Percentiles rank a stretch among this genome's conserved stretches.
These are phyloP conservation scores for Lithohypha guttulata DNA, from an alignment of 2,329 filamentous ascomycete species.

Conservation along the genomic window DNA sequence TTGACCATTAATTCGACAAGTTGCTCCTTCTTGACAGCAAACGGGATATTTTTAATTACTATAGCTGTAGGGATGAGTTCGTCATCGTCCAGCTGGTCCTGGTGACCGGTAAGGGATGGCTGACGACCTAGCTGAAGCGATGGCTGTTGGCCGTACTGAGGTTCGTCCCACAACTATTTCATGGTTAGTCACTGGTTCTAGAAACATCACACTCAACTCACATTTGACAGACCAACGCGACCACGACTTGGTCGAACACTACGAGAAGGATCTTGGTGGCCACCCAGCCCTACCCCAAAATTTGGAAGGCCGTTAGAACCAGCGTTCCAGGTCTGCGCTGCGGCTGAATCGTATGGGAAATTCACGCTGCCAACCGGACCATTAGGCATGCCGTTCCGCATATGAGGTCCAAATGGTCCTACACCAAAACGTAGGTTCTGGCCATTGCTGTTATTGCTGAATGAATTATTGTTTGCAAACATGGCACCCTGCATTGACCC, in stretches of 20 bases:
- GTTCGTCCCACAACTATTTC: constrained; percentile 50
- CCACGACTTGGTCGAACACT: constrained; percentile 48
- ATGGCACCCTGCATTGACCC: constrained; percentile 55
- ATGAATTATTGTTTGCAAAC: constrained; percentile 43
- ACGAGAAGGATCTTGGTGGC: constrained; percentile 32
- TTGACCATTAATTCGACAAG: constrained; percentile 89
- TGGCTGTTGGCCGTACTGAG: constrained; percentile 37
- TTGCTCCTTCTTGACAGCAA: constrained; percentile 95
- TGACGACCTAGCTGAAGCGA: constrained; percentile 29
- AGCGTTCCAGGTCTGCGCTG: constrained; percentile 72
- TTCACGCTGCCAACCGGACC: constrained; percentile 43
- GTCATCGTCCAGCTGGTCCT: constrained; percentile 45
- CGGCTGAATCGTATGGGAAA: constrained; percentile 58
- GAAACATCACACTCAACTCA: constrained; percentile 38
- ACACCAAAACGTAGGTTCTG: constrained; percentile 45
- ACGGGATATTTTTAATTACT: constrained; percentile 99
- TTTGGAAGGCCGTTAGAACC: constrained; percentile 52
- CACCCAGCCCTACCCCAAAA: constrained; percentile 37
- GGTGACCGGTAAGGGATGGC: constrained; percentile 24
- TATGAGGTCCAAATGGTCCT: constrained; percentile 28
- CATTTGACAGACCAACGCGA: constrained; percentile 57
- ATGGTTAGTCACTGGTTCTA: background rate
- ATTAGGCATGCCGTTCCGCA: constrained; percentile 35
- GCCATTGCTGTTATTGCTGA: constrained; percentile 4
- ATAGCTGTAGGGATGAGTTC: constrained; percentile 97